Base-by-base conservation (phyloP, 371 early-diverging fungal genomes). In the Mucor mucedo region DNA sequence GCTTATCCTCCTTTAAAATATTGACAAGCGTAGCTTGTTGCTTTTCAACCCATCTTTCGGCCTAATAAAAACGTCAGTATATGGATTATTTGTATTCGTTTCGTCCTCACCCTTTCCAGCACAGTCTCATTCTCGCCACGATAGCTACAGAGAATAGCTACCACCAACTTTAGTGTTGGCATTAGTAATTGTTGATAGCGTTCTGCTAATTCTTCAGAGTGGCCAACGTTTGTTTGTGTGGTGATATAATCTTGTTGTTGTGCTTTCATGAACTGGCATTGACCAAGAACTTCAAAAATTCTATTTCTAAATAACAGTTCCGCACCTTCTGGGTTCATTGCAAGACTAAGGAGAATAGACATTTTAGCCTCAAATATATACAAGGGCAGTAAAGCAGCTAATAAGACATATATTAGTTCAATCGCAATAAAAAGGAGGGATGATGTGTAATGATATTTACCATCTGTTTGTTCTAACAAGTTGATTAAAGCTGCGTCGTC, bases 291-390 rank as follows among this genome's bases (percentile, higher is more conserved):
- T 50, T 95, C 96, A 35, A 96, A 67, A 16, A 95, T 74, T 1
- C 92, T 91, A 63, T 84, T 82, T 28, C 91, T 91, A 16, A 92
- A 57, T 21, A 97, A 75, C 54, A 84, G 79, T 47, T 89, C 87
- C 1, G 93, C 89, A 11, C 95, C 95, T n/a, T 89, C 88, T 9
- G 77, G 70, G 38, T 83, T 78, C 69, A 89, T 87, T 0, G 94
- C 85, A 56, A 97, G 69, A 9, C 93, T 85, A 47, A 93, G 72
- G 62, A 96, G 84, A 49, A 97, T 75, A 2, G 88, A 75, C 89
- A 95, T 85, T 74, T 91, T 93, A n/a, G 90, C 75, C 66, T 95
- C 92, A 71, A 89, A 94, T 33, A 95, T 84, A 68, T 88, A 89
- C 7, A 88, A 70, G 38, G 84, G 74, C 16, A 84, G 77, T 50